Evolutionary conservation across 208 protist genomes (phyloP), one percentile per base, ranked within the genome.

Genomic region (Spongospora subterranea): DNA sequence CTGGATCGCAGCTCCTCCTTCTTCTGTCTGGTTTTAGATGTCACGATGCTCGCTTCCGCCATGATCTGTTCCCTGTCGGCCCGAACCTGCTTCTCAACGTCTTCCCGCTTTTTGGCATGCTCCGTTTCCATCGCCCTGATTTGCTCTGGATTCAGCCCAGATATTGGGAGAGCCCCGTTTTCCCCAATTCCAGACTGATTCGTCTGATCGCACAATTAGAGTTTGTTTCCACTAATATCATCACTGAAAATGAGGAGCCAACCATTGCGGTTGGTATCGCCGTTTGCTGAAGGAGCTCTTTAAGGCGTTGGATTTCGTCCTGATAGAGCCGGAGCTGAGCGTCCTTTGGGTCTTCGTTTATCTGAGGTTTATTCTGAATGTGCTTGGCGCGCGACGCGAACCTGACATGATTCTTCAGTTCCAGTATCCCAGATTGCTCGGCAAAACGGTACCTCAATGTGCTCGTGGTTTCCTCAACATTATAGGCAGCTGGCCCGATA

Each of bases 301-400:
- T 82, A 6, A 82, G n/a, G 17, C 40, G n/a, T 94, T 94, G 92
- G 96, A 94, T 94, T 91, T 92, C 46, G 50, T 91, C 91, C 92
- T 96, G 95, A 77, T 95, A 95, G 89, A 96, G 92, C 0, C 94
- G 90, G 29, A 96, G 64, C 54, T 96, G 93, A 0, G 95, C 94
- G 91, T 97, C 96, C 88, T 97, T 96, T 0, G 95, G 95, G 91
- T 96, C 95, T 89, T 96, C 95, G 88, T 97, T 97, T 89, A 97
- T 94, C 88, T 92, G 94, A 32, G 96, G 95, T 89, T 95, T 96
- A 93, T 97, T 97, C 90, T 96, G 95, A 90, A 96, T 96, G 82
- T 95, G 91, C 92, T 96, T 96, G 29, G 95, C 95, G 39, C 95
- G 82, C 54, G 95, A 95, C 0, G 95, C 96, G 40, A 82, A 91